Base-by-base conservation (phyloP, 768 basidiomycete species). In the Suillus hirtellus region DNA sequence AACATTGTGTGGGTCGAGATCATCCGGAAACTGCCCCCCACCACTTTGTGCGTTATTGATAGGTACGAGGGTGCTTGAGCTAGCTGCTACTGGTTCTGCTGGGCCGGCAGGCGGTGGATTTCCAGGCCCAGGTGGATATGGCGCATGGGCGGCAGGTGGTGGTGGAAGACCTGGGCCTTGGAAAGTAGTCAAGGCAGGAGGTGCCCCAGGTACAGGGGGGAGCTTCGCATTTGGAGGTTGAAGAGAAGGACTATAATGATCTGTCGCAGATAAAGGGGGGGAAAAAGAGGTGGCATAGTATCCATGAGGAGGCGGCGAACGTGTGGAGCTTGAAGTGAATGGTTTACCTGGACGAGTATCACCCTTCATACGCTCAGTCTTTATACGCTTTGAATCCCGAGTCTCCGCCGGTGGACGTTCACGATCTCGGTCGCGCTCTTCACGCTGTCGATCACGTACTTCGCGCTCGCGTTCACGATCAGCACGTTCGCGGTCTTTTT, bases 351-450 rank as follows among this genome's bases (percentile, higher is more conserved):
- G 73, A 65, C 80, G 79, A 58, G 24, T 42, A 52, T 81, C 79
- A 61, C 74, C 68, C 68, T 82, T 82, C 71, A 77, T 76, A 60
- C 81, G 77, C 64, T 86, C 81, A 3, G 80, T 78, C 72, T 88
- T 89, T 64, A 84, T 77, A 59, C 88, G 80, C 73, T 89, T 89
- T 17, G 83, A 76, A 64, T 89, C 88, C 47, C 87, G 77, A 19
- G 65, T 72, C 64, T 82, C 80, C 63, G 79, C 78, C 6, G 66
- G 64, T 6, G 80, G 75, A 15, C 81, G 75, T n/a, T 82, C 82
- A 31, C 83, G 74, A 1, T 82, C 82, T 54, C 80, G 74, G 59
- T 83, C 81, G 55, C 78, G 73, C 61, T 76, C 71, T 46, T 77
- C 75, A 46, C 79, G 61, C 50, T 77, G 74, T 50, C 77, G 65